A percentile compares a stretch with the other conserved stretches of the same genome.
Evolutionary conservation across 2,329 filamentous ascomycete genomes (phyloP).

Genomic region (Xylariaceae sp.): DNA sequence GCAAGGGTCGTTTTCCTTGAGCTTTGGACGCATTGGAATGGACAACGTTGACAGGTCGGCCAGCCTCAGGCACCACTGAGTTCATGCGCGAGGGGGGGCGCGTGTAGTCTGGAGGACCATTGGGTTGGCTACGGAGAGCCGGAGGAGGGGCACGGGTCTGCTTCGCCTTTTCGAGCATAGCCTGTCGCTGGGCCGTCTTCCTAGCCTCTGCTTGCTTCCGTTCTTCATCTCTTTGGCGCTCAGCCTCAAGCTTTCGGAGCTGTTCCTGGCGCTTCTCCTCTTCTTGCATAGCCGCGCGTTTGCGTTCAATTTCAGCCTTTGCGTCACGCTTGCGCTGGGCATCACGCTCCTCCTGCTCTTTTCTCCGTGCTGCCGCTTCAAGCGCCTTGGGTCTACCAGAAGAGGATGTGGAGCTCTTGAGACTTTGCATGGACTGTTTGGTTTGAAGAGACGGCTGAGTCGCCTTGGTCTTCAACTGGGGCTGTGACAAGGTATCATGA

Average conservation of each 20-base stretch:
- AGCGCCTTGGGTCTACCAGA: constrained; percentile 67
- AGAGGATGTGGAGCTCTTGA: constrained; percentile 64
- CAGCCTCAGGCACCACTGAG: constrained; percentile 52
- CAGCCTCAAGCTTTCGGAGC: constrained; percentile 58
- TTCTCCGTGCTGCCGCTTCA: constrained; percentile 75
- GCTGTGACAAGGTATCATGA: constrained; percentile 53
- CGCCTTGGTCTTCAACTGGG: constrained; percentile 58
- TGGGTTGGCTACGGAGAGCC: constrained; percentile 53
- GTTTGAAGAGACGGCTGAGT: constrained; percentile 65
- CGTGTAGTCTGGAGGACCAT: constrained; percentile 47
- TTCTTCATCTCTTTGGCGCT: constrained; percentile 60
- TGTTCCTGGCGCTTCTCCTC: constrained; percentile 62
- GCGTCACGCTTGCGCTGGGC: constrained; percentile 75
- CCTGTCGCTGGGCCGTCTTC: constrained; percentile 63
- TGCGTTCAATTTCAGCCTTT: constrained; percentile 78
- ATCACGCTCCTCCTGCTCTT: constrained; percentile 80
- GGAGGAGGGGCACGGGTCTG: constrained; percentile 62
- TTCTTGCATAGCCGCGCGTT: constrained; percentile 64
- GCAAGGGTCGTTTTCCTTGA: constrained; percentile 70
- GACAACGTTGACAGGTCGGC: constrained; percentile 58
- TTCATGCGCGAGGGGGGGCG: constrained; percentile 59
- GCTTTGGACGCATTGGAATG: constrained; percentile 67
- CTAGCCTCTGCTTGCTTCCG: constrained; percentile 63
- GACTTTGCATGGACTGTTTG: constrained; percentile 54
- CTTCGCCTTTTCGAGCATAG: constrained; percentile 62